phyloP scores from a whole-genome alignment of 1,139 yeast genomes.

The Diutina pseudorugosa region DNA sequence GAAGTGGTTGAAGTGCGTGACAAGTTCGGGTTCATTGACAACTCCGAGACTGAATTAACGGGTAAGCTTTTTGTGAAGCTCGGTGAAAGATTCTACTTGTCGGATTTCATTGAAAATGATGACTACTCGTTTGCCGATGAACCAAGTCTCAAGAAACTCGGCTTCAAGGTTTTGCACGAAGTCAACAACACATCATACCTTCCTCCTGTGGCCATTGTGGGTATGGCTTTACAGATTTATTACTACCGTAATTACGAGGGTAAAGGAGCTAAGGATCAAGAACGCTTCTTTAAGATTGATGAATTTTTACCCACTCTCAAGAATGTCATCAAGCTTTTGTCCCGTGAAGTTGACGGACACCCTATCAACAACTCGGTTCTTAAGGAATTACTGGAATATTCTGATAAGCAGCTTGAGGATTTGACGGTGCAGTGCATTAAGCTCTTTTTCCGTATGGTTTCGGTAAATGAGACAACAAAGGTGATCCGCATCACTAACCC shows the following conservation, averaged over 20 bases:
- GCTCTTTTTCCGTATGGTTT: slow-evolving; percentile 23
- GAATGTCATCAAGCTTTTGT: slow-evolving; percentile 14
- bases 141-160: slow-evolving; percentile 25
- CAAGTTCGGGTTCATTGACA: slow-evolving; percentile 17
- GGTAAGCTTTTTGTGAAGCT: slow-evolving; percentile 30
- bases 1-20: slow-evolving; percentile 5
- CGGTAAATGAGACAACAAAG: slow-evolving; percentile 18
- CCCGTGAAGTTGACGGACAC: slow-evolving; percentile 13
- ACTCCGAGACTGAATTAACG: slow-evolving; percentile 15
- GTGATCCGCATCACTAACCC: slow-evolving; percentile 20
- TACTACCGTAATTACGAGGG: slow-evolving; percentile 13
- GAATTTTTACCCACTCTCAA: slow-evolving; percentile 21
- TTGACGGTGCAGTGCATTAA: slow-evolving; percentile 20
- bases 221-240: slow-evolving; percentile 23
- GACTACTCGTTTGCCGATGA: slow-evolving; percentile 6
- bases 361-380: slow-evolving; percentile 9
- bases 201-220: slow-evolving; percentile 29
- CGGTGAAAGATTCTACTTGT: slow-evolving; percentile 22
- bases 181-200: slow-evolving; percentile 24
- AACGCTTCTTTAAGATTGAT: slow-evolving; percentile 11
- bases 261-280: slow-evolving; percentile 4
- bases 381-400: slow-evolving; percentile 7
- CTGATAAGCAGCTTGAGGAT: slow-evolving; percentile 10
- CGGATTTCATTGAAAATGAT: slow-evolving; percentile 13
- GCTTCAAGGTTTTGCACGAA: slow-evolving; percentile 29